Base-by-base conservation (phyloP, 371 early-diverging fungal species). In the Basidiobolus meristosporus region DNA sequence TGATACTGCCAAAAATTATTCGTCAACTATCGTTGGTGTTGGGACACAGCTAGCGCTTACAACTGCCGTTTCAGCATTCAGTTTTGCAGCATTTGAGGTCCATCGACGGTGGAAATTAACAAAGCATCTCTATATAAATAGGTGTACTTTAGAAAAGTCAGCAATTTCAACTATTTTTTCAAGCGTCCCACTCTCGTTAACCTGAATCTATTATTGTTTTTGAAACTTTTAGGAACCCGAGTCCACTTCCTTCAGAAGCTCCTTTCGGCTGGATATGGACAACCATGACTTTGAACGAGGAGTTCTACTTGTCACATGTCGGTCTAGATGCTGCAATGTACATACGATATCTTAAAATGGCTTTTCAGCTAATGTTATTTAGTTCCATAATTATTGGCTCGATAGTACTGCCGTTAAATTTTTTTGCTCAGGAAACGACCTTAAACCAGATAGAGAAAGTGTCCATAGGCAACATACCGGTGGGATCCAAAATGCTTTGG, bases 271-370 rank as follows among this genome's bases (percentile, higher is more conserved):
- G 60, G 60, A 50, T 60, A 34, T 40, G 40, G 21, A 52, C 54
- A 0, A 57, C 60, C 10, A 29, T 57, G 23, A 39, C 46, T 15
- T 38, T 68, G 15, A 41, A 53, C 11, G 73, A 73, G 44, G 53
- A 54, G 10, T 65, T 65, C 36, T 62, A 57, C 35, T 42, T 70
- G 21, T 40, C 41, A 31, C 55, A 63, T 40, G 64, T 68, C 1
- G 77, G 77, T n/a, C 44, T 77, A 7, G 77, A 77, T 34, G 71
- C 77, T 0, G 65, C 68, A 18, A 69, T 77, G 68, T 67, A 70
- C 46, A 44, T 77, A n/a, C 68, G 71, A 3, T 73, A 67, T 51
- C 50, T 77, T n/a, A 60, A 59, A 29, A 73, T 72, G 71, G 60
- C 65, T 22, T 57, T 68, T 20, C 70, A 72, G 34, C 69, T 73